Conservation (phyloP, 306 rosid genomes). For the Oxytropis ochrocephala region DNA sequence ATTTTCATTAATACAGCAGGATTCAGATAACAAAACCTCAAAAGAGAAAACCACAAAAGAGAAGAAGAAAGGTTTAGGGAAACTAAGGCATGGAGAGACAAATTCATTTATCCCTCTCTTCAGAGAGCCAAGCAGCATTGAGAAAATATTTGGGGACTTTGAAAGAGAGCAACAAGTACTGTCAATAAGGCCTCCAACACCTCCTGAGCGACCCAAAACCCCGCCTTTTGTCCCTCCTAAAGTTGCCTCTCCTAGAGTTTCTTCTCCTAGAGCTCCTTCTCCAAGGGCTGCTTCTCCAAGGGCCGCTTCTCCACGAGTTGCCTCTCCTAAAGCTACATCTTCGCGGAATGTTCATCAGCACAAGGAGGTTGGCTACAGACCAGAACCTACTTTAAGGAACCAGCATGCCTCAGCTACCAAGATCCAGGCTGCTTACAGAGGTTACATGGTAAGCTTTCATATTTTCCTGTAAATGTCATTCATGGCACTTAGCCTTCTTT, state of each 20-base stretch:
- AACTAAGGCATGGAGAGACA: conserved; percentile 68
- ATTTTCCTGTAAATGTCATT: background rate
- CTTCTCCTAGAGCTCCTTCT: conserved; percentile 49
- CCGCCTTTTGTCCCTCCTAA: conserved; percentile 59
- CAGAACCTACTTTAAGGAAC: conserved; percentile 69
- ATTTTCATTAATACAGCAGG: conserved; percentile 37
- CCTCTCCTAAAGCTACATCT: conserved; percentile 55
- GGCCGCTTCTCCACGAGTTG: conserved; percentile 35
- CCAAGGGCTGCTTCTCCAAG: conserved; percentile 45
- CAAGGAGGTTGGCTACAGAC: conserved; percentile 54
- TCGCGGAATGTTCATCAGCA: conserved; percentile 44
- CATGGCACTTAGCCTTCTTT: background rate
- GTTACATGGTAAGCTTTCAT: conserved; percentile 61
- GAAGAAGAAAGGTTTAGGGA: conserved; percentile 75
- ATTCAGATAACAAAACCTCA: conserved; percentile 56
- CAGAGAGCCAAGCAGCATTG: conserved; percentile 94
- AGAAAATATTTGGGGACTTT: conserved; percentile 88
- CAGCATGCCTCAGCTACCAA: conserved; percentile 84
- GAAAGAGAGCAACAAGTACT: conserved; percentile 86
- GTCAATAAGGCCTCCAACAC: conserved; percentile 49
- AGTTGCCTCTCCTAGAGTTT: conserved; percentile 48
- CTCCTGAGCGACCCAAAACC: conserved; percentile 62
- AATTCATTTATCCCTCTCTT: conserved; percentile 84
- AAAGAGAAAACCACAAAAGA: conserved; percentile 77
- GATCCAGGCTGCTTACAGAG: conserved; percentile 86